Percentiles rank a stretch among this genome's conserved stretches.
Evolutionary conservation across 2,329 filamentous ascomycete species (phyloP).

Genomic region (Sclerotinia trifoliorum): DNA sequence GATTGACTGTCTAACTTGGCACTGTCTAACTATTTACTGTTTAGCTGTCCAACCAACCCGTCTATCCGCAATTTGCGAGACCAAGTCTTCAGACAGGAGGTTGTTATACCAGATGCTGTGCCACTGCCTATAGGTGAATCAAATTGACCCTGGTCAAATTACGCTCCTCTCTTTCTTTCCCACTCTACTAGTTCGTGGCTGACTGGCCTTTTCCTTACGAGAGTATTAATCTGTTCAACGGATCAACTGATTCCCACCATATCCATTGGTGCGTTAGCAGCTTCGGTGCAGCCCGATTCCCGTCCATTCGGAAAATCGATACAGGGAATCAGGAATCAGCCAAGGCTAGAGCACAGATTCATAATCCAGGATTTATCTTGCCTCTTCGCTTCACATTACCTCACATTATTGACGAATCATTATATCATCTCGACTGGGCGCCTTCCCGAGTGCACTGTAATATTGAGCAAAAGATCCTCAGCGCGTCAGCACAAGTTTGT

Average conservation of each 20-base stretch:
- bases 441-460: constrained; percentile 12
- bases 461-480: constrained; percentile 19
- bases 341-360: constrained; percentile 8
- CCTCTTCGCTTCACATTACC: not conserved
- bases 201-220: no score
- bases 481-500: constrained; percentile 21
- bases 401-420: constrained; percentile 5
- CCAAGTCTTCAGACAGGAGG: not conserved
- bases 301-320: constrained; percentile 14
- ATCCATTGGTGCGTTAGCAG: constrained; percentile 8
- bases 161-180: not conserved
- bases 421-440: not conserved
- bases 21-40: not conserved
- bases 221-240: constrained; percentile 9
- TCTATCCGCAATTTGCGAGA: constrained; percentile 1
- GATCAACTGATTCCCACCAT: constrained; percentile 8
- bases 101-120: constrained; percentile 10
- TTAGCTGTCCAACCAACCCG: not conserved
- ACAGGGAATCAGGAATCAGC: constrained; percentile 5
- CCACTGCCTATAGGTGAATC: constrained; percentile 3
- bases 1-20: not conserved
- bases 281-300: constrained; percentile 16
- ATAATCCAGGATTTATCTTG: constrained; percentile 7
- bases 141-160: constrained; percentile 5
- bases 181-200: not conserved